phyloP scores from a whole-genome alignment of 2,329 filamentous ascomycete species.

The Calonectria honghensis region DNA sequence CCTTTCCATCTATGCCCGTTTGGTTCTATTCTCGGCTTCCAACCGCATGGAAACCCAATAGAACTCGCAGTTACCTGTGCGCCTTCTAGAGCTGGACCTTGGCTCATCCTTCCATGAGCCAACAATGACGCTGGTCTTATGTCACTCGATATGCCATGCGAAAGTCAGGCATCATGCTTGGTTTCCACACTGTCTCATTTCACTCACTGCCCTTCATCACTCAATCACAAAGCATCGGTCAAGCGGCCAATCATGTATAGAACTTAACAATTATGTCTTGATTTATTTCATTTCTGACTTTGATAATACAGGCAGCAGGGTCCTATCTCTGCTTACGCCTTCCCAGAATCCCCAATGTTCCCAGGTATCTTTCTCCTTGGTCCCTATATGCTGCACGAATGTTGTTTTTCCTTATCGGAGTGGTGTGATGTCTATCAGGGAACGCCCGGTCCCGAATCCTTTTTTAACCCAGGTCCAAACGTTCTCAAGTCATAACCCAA shows the following conservation, averaged over 20 bases:
- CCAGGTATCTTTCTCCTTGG: slow-evolving; percentile 41
- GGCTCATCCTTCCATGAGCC: background rate
- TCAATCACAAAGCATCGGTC: background rate
- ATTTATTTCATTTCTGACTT: slow-evolving; percentile 48
- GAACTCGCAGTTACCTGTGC: slow-evolving; percentile 1
- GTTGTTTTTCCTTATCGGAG: slow-evolving; percentile 61
- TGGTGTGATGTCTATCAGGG: slow-evolving; percentile 70
- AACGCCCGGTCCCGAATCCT: slow-evolving; percentile 52
- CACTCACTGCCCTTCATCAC: background rate
- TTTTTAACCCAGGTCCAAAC: slow-evolving; percentile 50
- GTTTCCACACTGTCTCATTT: background rate
- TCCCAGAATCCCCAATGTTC: slow-evolving; percentile 42
- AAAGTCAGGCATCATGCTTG: background rate
- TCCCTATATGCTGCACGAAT: slow-evolving; percentile 56
- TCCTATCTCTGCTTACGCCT: slow-evolving; percentile 51
- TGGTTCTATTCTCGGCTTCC: slow-evolving; percentile 6
- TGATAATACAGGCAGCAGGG: slow-evolving; percentile 59
- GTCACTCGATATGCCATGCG: slow-evolving; percentile 6
- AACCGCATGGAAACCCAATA: background rate
- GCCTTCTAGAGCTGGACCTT: background rate
- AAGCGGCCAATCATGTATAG: background rate
- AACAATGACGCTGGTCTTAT: slow-evolving; percentile 43
- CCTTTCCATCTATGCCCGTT: background rate
- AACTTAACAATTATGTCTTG: slow-evolving; percentile 33
- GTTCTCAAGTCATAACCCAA: slow-evolving; percentile 44